Percentiles rank a stretch among this genome's conserved stretches.
phyloP scores from a whole-genome alignment of 345 rosid species.

The Boechera retrofracta region DNA sequence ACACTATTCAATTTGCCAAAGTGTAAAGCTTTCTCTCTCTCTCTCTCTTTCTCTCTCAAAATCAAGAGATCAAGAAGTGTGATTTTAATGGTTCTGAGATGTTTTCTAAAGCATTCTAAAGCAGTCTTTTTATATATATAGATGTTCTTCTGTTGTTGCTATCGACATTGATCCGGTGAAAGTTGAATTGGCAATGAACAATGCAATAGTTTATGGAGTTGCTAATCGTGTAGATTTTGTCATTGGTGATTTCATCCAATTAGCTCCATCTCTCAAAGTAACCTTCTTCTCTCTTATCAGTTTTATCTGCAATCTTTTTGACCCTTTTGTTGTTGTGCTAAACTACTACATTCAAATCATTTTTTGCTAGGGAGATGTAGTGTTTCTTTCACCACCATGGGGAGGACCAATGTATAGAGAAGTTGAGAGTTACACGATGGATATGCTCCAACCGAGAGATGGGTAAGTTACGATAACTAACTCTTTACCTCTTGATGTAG shows the following conservation, averaged over 20 bases:
- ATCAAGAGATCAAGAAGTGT: not conserved
- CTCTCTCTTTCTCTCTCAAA: not conserved
- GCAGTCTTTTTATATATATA: not conserved
- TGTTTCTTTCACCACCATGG: conserved; percentile 60
- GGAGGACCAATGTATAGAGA: conserved; percentile 55
- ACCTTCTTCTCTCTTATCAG: not conserved
- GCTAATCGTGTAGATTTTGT: conserved; percentile 52
- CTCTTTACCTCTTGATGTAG: not conserved
- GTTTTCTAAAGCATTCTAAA: not conserved
- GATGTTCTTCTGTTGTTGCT: conserved; percentile 56
- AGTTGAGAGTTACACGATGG: conserved; percentile 46
- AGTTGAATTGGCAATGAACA: conserved; percentile 48
- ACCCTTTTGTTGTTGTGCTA: conserved; percentile 11
- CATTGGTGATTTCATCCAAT: conserved; percentile 53
- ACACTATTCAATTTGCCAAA: conserved; percentile 59
- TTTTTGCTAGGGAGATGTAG: conserved; percentile 46
- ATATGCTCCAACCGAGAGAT: conserved; percentile 52
- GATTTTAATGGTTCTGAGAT: not conserved
- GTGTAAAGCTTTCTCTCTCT: conserved; percentile 26
- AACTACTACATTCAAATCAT: not conserved
- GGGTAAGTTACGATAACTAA: not conserved
- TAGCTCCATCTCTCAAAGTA: conserved; percentile 60
- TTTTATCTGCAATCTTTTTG: not conserved
- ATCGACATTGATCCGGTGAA: conserved; percentile 59
- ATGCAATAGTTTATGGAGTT: conserved; percentile 59